A percentile compares a stretch with the other conserved stretches of the same genome.
Conservation (phyloP, 2,329 filamentous ascomycete genomes). For the Penicillium sclerotigenum region DNA sequence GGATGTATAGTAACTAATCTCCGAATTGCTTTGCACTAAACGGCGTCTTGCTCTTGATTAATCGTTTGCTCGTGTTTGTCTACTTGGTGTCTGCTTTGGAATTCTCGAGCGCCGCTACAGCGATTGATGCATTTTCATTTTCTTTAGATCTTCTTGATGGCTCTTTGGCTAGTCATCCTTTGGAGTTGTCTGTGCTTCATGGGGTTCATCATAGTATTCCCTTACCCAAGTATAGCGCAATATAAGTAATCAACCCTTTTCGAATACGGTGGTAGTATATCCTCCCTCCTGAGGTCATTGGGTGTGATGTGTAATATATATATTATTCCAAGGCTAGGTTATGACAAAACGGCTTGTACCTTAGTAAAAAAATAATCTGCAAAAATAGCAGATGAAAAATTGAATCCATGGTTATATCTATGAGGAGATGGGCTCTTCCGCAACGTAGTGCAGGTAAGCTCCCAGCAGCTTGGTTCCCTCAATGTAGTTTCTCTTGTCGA, state of each 20-base stretch:
- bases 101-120: slow-evolving; percentile 12
- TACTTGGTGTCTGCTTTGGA: background rate
- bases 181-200: background rate
- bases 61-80: background rate
- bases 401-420: background rate
- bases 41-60: slow-evolving; percentile 10
- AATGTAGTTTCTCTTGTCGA: slow-evolving; percentile 96
- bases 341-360: background rate
- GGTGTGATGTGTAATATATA: background rate
- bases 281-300: background rate
- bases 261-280: background rate
- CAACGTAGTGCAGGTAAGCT: slow-evolving; percentile 93
- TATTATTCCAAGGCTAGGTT: background rate
- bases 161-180: background rate
- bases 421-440: slow-evolving; percentile 67
- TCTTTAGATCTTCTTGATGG: background rate
- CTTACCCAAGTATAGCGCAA: background rate
- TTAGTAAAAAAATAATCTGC: background rate
- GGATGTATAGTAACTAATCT: slow-evolving; percentile 29
- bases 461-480: slow-evolving; percentile 95
- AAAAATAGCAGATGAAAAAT: background rate
- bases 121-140: slow-evolving; percentile 13
- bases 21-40: slow-evolving; percentile 12
- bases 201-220: background rate
- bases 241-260: background rate